Base-by-base conservation (phyloP, 208 protist genomes). In the Tritrichomonas foetus region DNA sequence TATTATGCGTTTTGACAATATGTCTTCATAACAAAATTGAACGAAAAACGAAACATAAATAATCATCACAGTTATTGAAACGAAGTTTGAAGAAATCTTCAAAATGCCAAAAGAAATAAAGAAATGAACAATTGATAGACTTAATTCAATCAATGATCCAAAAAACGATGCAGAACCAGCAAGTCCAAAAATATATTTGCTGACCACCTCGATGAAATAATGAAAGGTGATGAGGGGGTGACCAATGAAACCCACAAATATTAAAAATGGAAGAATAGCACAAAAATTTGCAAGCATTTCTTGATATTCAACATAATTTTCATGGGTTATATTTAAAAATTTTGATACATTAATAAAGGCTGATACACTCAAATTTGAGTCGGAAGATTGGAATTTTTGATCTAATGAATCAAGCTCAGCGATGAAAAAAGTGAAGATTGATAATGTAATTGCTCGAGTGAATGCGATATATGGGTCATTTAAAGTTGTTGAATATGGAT, bases 401-500 rank as follows among this genome's bases (percentile, higher is more conserved):
- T 61, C 53, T 22, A 61, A 61, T 5, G 5, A 61, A 61, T 61
- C 53, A 22, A 61, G 16, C 5, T 22, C 16, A 22, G 53, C 5
- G 16, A 61, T 5, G 5, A 16, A 61, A 22, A 16, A 61, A 61
- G 53, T 61, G 16, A 61, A 61, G 16, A 61, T 61, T 22, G 16
- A 61, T 22, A 61, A 16, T 22, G 53, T n/a, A 39, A 33, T 2
- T 9, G 78, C 41, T 33, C 78, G 3, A 39, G 78, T 53, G 39
- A 47, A 89, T 89, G 47, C 33, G 20, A 89, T 57, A 39, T 53
- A 53, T 53, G 78, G 78, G 57, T 89, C 78, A 47, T 25, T 89
- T 20, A 89, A 89, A 39, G 41, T 53, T 53, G 78, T 89, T 8
- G 78, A 89, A 89, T 89, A 89, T n/a, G 78, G 78, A 89, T 89